Base-by-base conservation (phyloP, 306 rosid species). In the Ammopiptanthus mongolicus region DNA sequence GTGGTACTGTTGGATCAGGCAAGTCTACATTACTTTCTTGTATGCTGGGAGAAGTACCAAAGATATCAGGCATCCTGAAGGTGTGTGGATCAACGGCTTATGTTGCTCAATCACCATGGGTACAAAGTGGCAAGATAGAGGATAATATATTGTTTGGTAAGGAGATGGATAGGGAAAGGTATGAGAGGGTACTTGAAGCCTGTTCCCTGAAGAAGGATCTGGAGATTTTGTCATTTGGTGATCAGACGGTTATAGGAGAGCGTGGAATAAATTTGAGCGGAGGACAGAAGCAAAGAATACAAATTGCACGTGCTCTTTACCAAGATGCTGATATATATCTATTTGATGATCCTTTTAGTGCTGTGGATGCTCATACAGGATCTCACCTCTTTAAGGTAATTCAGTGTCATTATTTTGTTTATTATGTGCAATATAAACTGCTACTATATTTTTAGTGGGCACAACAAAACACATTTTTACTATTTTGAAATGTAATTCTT, bases 201-300 rank as follows among this genome's bases (percentile, higher is more conserved):
- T 91, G 98, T 64, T 88, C 91, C 12, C 48, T 91, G 75, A 90
- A 87, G 71, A 91, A 90, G 88, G 97, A 94, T 83, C 83, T 90
- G 18, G 96, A 90, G 80, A 77, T 86, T 69, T 85, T 94, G 13
- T 46, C 97, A 3, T 88, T 84, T 64, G 98, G 97, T 17, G 98
- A 94, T 84, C 95, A 91, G 42, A 94, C 98, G 1, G 57, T 91
- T 71, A 91, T 94, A 29, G 97, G 95, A 69, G 98, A 94, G 73
- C 82, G 97, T 63, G 98, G 98, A 47, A 94, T 94, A 86, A 91
- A 94, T 88, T 78, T 94, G 87, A 94, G 98, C 41, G 97, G 98
- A 0, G 98, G 98, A 58, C 97, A 94, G 73, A 91, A 91, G 66
- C 93, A 94, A 77, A 90, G 97, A 80, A 81, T 94, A 82, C 98